These are phyloP conservation scores for Tylopilus balloui DNA, from an alignment of 768 basidiomycete genomes.

Conservation along the genomic window DNA sequence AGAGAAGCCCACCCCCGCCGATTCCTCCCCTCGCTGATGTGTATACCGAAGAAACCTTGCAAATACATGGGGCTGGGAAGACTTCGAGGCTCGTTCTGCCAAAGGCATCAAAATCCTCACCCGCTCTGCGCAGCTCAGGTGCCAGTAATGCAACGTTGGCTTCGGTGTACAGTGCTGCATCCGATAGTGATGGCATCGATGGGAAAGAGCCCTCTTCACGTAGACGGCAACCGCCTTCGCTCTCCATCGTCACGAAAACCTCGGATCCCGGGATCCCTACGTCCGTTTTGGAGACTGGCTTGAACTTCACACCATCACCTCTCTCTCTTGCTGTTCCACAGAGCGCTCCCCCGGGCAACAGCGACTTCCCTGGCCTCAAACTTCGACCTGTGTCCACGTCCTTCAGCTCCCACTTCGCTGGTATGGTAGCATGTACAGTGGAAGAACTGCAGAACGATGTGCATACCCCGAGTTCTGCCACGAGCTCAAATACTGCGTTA, in stretches of 20 bases:
- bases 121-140: constrained; percentile 28
- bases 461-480: constrained; percentile 48
- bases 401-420: constrained; percentile 67
- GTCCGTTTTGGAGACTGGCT: constrained; percentile 9
- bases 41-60: constrained; percentile 26
- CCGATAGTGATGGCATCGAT: constrained; percentile 13
- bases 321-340: constrained; percentile 35
- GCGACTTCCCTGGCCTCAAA: constrained; percentile 62
- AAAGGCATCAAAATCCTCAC: constrained; percentile 41
- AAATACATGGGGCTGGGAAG: constrained; percentile 27
- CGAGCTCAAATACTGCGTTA: constrained; percentile 37
- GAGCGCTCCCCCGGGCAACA: constrained; percentile 62
- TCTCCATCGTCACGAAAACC: constrained; percentile 28
- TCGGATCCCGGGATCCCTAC: constrained; percentile 14
- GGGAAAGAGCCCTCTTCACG: constrained; percentile 22
- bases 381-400: constrained; percentile 72
- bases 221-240: constrained; percentile 28
- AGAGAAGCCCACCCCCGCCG: constrained; percentile 47
- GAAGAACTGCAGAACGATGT: constrained; percentile 37
- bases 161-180: constrained; percentile 3
- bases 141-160: constrained; percentile 16
- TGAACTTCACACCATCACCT: constrained; percentile 8
- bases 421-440: constrained; percentile 31
- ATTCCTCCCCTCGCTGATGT: constrained; percentile 48
- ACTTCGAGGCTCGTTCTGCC: constrained; percentile 23